A percentile compares a stretch with the other conserved stretches of the same genome.
Evolutionary conservation across 202 grass and related monocot species (phyloP).

Genomic region (Carex sylvatica): DNA sequence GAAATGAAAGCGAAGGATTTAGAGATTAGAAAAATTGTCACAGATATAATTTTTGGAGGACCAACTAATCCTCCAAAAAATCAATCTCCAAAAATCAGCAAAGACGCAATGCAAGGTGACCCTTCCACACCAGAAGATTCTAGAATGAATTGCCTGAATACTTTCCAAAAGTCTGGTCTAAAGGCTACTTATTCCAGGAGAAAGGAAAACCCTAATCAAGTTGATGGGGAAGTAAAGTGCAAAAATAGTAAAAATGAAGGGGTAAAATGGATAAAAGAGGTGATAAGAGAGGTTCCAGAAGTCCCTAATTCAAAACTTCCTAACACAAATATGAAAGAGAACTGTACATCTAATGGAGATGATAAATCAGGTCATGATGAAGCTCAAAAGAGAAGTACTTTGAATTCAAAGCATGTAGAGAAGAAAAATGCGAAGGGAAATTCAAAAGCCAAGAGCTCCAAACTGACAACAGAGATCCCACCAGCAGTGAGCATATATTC

Average conservation of each 20-base stretch:
- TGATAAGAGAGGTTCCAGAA: background rate
- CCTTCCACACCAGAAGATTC: slow-evolving; percentile 26
- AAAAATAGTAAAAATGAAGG: slow-evolving; percentile 7
- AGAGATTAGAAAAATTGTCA: slow-evolving; percentile 37
- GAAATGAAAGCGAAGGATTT: slow-evolving; percentile 51
- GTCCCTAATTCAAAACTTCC: background rate
- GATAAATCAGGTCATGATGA: background rate
- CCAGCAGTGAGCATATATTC: slow-evolving; percentile 3
- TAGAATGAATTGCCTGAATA: slow-evolving; percentile 9
- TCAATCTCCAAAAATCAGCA: slow-evolving; percentile 40
- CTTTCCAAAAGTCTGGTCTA: background rate
- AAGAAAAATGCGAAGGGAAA: slow-evolving; percentile 9
- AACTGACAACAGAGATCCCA: background rate
- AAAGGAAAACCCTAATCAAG: slow-evolving; percentile 1
- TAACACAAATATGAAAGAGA: background rate
- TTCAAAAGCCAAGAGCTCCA: background rate
- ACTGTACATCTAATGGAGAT: background rate
- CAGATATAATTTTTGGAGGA: slow-evolving; percentile 49
- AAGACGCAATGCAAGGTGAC: slow-evolving; percentile 46
- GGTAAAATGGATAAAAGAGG: background rate
- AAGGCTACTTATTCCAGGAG: slow-evolving; percentile 15
- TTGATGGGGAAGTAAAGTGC: background rate
- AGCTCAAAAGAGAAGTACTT: background rate
- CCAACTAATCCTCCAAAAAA: slow-evolving; percentile 31
- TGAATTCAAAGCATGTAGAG: background rate